Conservation (phyloP, 108 stramenopile genomes). For the Hondaea fermentalgiana region DNA sequence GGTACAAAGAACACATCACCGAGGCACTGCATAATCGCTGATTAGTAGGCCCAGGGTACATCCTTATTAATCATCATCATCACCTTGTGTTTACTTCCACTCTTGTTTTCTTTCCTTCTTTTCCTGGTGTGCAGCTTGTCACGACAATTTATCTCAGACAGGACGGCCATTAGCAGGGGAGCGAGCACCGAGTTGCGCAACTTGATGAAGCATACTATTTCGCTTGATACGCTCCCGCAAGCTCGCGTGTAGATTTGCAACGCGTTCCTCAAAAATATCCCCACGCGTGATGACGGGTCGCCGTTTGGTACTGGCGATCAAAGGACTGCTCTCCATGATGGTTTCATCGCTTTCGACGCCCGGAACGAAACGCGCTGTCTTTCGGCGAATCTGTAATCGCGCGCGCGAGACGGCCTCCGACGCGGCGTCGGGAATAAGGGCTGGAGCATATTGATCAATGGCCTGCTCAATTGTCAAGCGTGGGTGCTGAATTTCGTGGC, state of each 20-base stretch:
- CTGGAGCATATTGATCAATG: neutral
- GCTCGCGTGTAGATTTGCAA: neutral
- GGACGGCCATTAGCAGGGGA: too few species aligned
- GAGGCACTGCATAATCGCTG: too few species aligned
- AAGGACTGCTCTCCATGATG: neutral
- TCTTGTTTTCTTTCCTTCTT: too few species aligned
- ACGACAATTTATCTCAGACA: too few species aligned
- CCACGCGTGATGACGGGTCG: neutral
- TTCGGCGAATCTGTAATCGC: neutral
- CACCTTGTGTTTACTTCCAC: too few species aligned
- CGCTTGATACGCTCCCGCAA: too few species aligned
- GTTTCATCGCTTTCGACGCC: neutral
- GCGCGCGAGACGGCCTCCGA: neutral
- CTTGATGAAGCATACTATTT: too few species aligned
- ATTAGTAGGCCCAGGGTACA: too few species aligned
- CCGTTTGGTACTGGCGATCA: neutral
- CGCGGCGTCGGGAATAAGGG: neutral
- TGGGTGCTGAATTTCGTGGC: neutral
- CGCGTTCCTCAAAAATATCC: neutral
- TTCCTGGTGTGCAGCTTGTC: too few species aligned
- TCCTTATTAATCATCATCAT: too few species aligned
- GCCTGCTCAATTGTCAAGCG: neutral
- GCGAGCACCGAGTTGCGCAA: too few species aligned
- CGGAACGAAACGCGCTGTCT: neutral
- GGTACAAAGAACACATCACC: too few species aligned